Base-by-base conservation (phyloP, 352 stramenopile species). In the Globisporangium polare region DNA sequence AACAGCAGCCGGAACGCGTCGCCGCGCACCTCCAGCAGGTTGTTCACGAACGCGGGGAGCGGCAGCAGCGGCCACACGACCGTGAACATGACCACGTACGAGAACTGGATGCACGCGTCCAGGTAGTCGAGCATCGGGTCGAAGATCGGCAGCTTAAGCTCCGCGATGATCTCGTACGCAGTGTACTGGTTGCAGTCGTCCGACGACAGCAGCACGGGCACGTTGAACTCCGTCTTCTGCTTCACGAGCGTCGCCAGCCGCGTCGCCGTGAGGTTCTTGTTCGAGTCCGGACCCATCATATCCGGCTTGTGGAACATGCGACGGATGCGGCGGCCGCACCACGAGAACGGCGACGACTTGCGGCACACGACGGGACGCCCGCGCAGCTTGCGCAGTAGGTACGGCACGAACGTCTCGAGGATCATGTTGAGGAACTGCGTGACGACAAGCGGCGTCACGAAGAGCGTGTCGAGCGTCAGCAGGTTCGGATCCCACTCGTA, bases 41-140 rank as follows among this genome's bases (percentile, higher is more conserved):
- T 94, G 60, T 94, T 93, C 59, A 91, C 69, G 50, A 92, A 93
- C n/a, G 88, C 88, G 24, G 86, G 84, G 42, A 95, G 80, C 35
- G 88, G 88, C 54, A 96, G 60, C 43, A 96, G 63, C n/a, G 86
- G 86, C 88, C 88, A 96, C 59, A 94, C 88, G 9, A 92, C 86
- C 4, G 86, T 95, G 58, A 96, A 96, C 88, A 96, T 96, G 65
- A 94, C 76, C 55, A 96, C 83, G 62, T 95, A 96, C 6, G 86
- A 94, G 56, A 96, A 93, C 70, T 96, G 88, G 57, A 96, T 94
- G 62, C 83, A 89, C 8, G 87, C 82, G 63, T 94, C 86, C 61
- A 96, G 63, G 61, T 96, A 96, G 68, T 96, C 88, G 37, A 93
- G 69, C 65, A 90, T 85, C 26, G 87, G 81, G 47, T 94, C 85